Base-by-base conservation (phyloP, 208 protist genomes). In the Wallacemonas collosoma region DNA sequence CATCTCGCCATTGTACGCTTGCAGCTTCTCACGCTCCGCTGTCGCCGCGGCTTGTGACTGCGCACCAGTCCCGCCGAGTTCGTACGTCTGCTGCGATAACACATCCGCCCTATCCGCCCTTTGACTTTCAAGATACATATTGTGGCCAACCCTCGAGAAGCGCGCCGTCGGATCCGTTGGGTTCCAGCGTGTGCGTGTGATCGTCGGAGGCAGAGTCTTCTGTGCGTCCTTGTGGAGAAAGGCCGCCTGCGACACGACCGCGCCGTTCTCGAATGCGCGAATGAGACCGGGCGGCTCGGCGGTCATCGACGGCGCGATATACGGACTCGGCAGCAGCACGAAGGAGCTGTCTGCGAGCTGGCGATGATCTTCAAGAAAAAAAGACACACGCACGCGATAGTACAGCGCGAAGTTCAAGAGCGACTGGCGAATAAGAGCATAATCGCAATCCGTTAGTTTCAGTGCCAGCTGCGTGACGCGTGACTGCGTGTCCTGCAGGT, bases 281-380 rank as follows among this genome's bases (percentile, higher is more conserved):
- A 96, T 85, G 9, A 50, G 69, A 0, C 91, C 91, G 1, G 91
- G 91, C 1, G 91, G 63, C 69, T 86, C 77, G 68, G 63, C 83
- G 6, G 64, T 61, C 1, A 71, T 72, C n/a, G 68, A 44, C 2
- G 89, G 89, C 0, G 91, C 73, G 11, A 97, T 62, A 60, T 67
- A 79, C 2, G n/a, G 2, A 17, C 77, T 82, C 0, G 26, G 17
- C 1, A 76, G 72, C 7, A 97, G 62, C n/a, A 76, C 68, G 73
- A 97, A 92, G 8, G 78, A 83, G 26, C 93, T 93, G 38, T 86
- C 88, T 2, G 50, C 2, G 47, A 79, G 64, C 79, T 98, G 95
- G 36, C 94, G 53, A 3, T 82, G 74, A 4, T 83, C 76, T 6
- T 97, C 83, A 7, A 98, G 39, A 53, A 98, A 92, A 15, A 98